phyloP scores from a whole-genome alignment of 768 basidiomycete genomes.

The Xerocomellus chrysenteron region DNA sequence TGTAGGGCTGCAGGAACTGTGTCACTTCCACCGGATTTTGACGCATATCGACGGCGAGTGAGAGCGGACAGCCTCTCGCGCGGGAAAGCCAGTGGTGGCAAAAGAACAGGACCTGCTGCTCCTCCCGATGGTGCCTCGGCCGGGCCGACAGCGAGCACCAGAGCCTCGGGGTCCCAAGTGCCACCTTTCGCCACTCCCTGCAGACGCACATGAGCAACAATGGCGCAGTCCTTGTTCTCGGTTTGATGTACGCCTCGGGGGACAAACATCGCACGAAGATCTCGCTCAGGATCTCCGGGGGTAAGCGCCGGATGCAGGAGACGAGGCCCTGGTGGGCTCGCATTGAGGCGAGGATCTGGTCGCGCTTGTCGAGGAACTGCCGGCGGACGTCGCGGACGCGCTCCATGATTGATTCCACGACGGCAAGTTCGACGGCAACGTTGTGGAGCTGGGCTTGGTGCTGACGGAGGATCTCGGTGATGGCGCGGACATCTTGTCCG shows the following conservation, averaged over 20 bases:
- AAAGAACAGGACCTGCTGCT: slow-evolving; percentile 9
- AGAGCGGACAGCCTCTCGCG: slow-evolving; percentile 17
- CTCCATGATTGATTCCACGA: slow-evolving; percentile 14
- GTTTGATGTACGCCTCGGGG: slow-evolving; percentile 26
- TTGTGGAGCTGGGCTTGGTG: slow-evolving; percentile 15
- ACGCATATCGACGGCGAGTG: slow-evolving; percentile 19
- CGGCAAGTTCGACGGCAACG: slow-evolving; percentile 9
- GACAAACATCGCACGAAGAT: slow-evolving; percentile 42
- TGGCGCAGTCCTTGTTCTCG: slow-evolving; percentile 30
- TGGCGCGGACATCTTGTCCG: slow-evolving; percentile 4
- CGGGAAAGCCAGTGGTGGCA: slow-evolving; percentile 24
- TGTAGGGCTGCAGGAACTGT: slow-evolving; percentile 23
- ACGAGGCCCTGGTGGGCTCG: slow-evolving; percentile 20
- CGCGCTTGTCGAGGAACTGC: too few relatives aligned
- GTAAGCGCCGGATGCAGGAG: slow-evolving; percentile 36
- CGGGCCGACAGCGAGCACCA: slow-evolving; percentile 44
- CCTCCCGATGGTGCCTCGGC: not conserved
- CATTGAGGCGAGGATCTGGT: slow-evolving; percentile 18
- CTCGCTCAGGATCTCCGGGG: slow-evolving; percentile 46
- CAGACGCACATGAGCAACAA: slow-evolving; percentile 42
- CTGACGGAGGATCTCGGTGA: slow-evolving; percentile 16
- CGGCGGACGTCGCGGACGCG: not conserved
- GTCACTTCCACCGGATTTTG: slow-evolving; percentile 8
- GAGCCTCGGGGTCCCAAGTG: slow-evolving; percentile 38
- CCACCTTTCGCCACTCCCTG: slow-evolving; percentile 42